Base-by-base conservation (phyloP, 192 early-diverging fungal genomes). In the Chytriomyces hyalinus region DNA sequence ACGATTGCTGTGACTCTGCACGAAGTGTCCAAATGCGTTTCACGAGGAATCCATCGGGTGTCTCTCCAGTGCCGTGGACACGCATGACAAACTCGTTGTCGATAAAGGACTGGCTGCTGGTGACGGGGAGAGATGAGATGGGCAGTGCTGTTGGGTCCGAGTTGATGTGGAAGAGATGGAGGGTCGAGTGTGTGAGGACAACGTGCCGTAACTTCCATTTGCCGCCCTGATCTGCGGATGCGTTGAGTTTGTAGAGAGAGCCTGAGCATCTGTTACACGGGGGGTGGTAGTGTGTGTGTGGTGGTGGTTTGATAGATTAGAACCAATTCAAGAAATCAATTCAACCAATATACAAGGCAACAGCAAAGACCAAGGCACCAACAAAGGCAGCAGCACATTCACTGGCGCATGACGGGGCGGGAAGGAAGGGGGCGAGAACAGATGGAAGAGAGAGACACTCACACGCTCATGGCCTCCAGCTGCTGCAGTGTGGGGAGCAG, bases 191-290 rank as follows among this genome's bases (percentile, higher is more conserved):
- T 7, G 9, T 11, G 47, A 70, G 68, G 8, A 70, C 49, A 70
- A 70, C 22, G 50, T 22, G 53, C 6, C 51, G 68, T 20, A 28
- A 6, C 15, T 70, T 57, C 53, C 53, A 57, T 57, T 20, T 13
- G 20, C 15, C 20, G 13, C 15, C 53, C 5, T 57, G 53, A 57
- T 57, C 53, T n/a, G 53, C 13, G 53, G 53, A 44, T 13, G 66
- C 28, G 28, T 47, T 70, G 68, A 70, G 68, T 51, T 70, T 70
- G 50, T 57, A 53, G 10, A 70, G 47, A 26, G 53, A 57, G 8
- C 68, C 68, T 20, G 53, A 57, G 53, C 13, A 13, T n/a, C 53
- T 57, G 53, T 57, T 36, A 36, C 36, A 36, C 36, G 24, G 24
- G 24, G 24, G 24, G n/a, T n/a, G 36, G 36, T 36, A 2, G 13